phyloP scores from a whole-genome alignment of 257 asterid genomes.

The Plectranthus barbatus region DNA sequence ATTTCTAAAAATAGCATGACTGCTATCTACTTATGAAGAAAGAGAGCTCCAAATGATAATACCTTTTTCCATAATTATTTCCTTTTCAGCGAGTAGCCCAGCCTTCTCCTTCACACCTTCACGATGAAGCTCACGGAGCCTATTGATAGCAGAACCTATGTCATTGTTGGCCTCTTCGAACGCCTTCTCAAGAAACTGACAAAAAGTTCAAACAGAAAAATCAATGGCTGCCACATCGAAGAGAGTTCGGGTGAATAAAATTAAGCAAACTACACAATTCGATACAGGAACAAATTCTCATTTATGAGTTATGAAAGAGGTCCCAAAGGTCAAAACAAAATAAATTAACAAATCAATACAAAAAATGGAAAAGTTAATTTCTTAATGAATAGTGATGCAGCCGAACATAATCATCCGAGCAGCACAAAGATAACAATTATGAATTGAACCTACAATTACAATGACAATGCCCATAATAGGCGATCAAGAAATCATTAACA shows the following conservation, averaged over 20 bases:
- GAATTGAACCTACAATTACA: not conserved
- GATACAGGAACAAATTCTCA: not conserved
- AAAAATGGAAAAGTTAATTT: not conserved
- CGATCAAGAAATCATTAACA: not conserved
- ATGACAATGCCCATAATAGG: not conserved
- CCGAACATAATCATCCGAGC: not conserved
- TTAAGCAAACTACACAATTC: not conserved
- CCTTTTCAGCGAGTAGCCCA: slow-evolving; percentile 25
- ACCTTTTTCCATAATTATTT: slow-evolving; percentile 29
- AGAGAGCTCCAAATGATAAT: not conserved
- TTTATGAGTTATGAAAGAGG: too few species aligned
- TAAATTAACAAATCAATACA: not conserved
- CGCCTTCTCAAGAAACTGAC: slow-evolving; percentile 53
- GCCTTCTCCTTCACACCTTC: slow-evolving; percentile 22
- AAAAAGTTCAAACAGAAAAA: not conserved
- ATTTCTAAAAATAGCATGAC: not conserved
- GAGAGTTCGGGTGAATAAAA: not conserved
- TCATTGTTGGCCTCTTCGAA: slow-evolving; percentile 43
- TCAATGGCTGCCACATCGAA: not conserved
- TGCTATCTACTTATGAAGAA: not conserved
- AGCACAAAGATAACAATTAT: not conserved
- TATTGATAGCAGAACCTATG: slow-evolving; percentile 43
- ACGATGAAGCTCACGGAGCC: slow-evolving; percentile 39
- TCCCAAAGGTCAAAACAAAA: not conserved
- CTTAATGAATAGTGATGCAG: not conserved